Base-by-base conservation (phyloP, 805 yeast genomes). In the Starmerella bombi region DNA sequence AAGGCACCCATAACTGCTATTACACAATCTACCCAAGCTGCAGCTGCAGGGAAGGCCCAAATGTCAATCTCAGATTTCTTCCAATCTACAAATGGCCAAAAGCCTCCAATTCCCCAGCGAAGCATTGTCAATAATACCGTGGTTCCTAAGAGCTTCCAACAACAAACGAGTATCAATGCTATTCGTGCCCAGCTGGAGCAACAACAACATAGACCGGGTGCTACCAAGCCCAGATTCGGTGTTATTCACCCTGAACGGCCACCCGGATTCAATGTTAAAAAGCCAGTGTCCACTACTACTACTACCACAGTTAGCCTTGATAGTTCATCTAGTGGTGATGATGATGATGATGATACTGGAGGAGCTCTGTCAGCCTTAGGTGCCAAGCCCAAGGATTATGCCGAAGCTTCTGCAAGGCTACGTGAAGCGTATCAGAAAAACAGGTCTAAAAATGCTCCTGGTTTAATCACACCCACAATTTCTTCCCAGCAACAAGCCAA, bases 191-290 rank as follows among this genome's bases (percentile, higher is more conserved):
- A 37, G 19, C 19, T 44, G 20, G 15, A 18, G 20, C 33, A 33
- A 16, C 25, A 15, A 14, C 27, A 21, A 8, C 6, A 6, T 4
- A 29, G n/a, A 12, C 15, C 10, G 12, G 15, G 12, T 23, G 9
- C 37, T 7, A 23, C 12, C 5, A 4, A 20, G 4, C 23, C 35
- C 5, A 32, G 20, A n/a, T 32, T 20, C 27, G 35, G 35, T 14
- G 57, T 46, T 2, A 53, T 63, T 4, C 67, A 63, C 51, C 76
- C 77, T 3, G 65, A 75, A 3, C 58, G 74, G 14, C 64, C 66
- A 0, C 61, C 72, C 1, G 75, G 70, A 25, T 73, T 74, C 59
- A 57, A 71, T 51, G 47, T 65, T 42, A 52, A 64, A 44, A 29
- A 41, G 43, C 48, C 40, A 6, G 50, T 52, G 15, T 55, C 55